Percentiles rank a stretch among this genome's conserved stretches.
Conservation (phyloP, 441 rosid genomes). For the Erodium trifolium region DNA sequence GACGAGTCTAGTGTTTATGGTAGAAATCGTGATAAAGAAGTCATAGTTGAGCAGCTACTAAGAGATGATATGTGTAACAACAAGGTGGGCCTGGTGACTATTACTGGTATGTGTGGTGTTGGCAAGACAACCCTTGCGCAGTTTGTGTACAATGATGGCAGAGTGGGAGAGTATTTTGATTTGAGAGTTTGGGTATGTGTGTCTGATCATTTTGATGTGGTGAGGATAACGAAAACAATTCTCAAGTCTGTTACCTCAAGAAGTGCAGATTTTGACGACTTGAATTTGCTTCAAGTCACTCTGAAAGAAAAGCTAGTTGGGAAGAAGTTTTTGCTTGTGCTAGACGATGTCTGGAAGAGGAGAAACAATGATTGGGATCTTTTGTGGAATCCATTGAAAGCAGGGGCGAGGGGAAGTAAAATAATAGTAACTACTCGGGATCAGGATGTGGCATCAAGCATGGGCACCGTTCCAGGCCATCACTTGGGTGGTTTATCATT, state of each 20-base stretch:
- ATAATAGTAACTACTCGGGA: constrained; percentile 34
- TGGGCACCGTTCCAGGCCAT: constrained; percentile 23
- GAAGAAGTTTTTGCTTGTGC: constrained; percentile 24
- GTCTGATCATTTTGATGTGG: constrained; percentile 13
- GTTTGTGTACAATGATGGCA: constrained; percentile 19
- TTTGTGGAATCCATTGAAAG: constrained; percentile 20
- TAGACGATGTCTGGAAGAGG: constrained; percentile 37
- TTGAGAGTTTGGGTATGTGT: constrained; percentile 25
- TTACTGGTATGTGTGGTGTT: constrained; percentile 27
- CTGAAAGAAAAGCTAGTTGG: constrained; percentile 12
- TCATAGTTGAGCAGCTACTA: constrained; percentile 7
- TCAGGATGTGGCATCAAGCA: constrained; percentile 4
- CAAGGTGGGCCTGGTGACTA: constrained; percentile 19
- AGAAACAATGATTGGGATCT: constrained; percentile 20
- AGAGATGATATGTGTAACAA: neutral
- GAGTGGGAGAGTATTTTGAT: constrained; percentile 14
- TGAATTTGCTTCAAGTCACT: constrained; percentile 19
- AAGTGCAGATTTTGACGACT: constrained; percentile 8
- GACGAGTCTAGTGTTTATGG: constrained; percentile 14
- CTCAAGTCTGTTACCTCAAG: constrained; percentile 13
- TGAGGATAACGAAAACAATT: constrained; percentile 13
- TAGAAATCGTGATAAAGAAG: constrained; percentile 10
- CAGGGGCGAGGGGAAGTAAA: constrained; percentile 28
- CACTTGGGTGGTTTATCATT: constrained; percentile 17
- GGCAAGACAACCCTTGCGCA: constrained; percentile 30